Percentiles rank a stretch among this genome's conserved stretches.
Conservation (phyloP, 176 grass and related monocot genomes). For the Carex kokanica region DNA sequence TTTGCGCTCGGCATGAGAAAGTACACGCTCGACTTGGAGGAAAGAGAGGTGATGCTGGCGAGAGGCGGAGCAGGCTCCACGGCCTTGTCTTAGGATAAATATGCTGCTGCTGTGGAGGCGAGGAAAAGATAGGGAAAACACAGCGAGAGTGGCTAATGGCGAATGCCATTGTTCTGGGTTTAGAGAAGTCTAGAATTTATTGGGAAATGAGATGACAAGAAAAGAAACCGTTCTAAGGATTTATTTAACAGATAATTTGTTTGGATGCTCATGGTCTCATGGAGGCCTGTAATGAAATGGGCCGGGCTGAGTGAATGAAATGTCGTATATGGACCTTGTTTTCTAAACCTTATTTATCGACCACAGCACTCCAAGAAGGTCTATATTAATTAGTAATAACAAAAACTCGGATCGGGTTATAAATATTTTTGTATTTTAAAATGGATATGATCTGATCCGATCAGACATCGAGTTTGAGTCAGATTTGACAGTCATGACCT, state of each 20-base stretch:
- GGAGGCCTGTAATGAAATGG: not conserved
- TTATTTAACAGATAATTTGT: not conserved
- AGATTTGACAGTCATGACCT: too few species aligned
- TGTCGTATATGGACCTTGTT: not conserved
- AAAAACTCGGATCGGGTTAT: too few species aligned
- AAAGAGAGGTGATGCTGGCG: slow-evolving; percentile 9
- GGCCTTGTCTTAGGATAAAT: not conserved
- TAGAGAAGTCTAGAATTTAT: not conserved
- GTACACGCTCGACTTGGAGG: not conserved
- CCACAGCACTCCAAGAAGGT: too few species aligned
- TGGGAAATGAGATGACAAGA: not conserved
- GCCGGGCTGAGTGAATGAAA: not conserved
- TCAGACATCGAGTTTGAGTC: too few species aligned
- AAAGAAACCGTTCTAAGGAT: not conserved
- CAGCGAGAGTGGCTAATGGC: not conserved
- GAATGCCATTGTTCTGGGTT: not conserved
- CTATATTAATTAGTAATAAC: too few species aligned
- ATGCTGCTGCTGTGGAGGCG: not conserved
- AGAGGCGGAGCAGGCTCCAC: slow-evolving; percentile 4
- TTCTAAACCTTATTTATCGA: too few species aligned
- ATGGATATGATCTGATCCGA: too few species aligned
- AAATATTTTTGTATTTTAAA: too few species aligned
- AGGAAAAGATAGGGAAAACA: not conserved
- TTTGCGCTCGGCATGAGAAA: slow-evolving; percentile 1
- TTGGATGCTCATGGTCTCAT: not conserved